Conservation (phyloP, 2,329 filamentous ascomycete species). For the Harringtonia lauricola region DNA sequence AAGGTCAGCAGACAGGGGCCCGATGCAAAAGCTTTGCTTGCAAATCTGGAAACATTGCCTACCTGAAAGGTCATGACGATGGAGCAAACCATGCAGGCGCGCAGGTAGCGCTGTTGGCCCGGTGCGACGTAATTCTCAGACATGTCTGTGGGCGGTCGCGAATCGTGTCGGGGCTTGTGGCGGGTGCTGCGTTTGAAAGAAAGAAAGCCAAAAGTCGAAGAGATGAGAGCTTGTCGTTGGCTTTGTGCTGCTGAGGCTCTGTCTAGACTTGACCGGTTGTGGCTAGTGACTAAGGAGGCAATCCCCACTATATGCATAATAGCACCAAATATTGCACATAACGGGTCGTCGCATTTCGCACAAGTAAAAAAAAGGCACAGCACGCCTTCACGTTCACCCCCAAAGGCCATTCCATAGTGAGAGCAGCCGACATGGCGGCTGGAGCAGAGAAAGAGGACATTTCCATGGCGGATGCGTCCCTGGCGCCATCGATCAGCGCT, state of each 20-base stretch:
- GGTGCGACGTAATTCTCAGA: conserved; percentile 57
- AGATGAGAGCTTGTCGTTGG: neutral
- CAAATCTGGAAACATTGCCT: too few relatives aligned
- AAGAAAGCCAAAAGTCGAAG: neutral
- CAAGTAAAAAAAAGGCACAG: too few relatives aligned
- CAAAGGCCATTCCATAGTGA: too few relatives aligned
- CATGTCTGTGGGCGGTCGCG: conserved; percentile 19
- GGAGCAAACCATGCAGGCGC: conserved; percentile 98
- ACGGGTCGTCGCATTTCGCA: too few relatives aligned
- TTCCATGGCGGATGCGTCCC: conserved; percentile 16
- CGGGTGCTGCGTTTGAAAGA: neutral
- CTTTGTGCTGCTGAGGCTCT: too few relatives aligned
- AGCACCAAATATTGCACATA: too few relatives aligned
- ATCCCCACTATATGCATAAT: neutral
- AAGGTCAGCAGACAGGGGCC: neutral
- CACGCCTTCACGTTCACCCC: too few relatives aligned
- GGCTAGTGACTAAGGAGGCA: neutral
- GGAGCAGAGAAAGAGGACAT: conserved; percentile 1
- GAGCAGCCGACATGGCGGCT: neutral
- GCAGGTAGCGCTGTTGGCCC: conserved; percentile 71
- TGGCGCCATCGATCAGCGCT: conserved; percentile 5
- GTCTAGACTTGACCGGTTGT: too few relatives aligned
- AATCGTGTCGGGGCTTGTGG: neutral
- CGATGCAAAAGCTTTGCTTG: neutral
- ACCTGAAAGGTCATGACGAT: conserved; percentile 77